phyloP scores from a whole-genome alignment of 345 rosid genomes.

The Populus pruinosa region DNA sequence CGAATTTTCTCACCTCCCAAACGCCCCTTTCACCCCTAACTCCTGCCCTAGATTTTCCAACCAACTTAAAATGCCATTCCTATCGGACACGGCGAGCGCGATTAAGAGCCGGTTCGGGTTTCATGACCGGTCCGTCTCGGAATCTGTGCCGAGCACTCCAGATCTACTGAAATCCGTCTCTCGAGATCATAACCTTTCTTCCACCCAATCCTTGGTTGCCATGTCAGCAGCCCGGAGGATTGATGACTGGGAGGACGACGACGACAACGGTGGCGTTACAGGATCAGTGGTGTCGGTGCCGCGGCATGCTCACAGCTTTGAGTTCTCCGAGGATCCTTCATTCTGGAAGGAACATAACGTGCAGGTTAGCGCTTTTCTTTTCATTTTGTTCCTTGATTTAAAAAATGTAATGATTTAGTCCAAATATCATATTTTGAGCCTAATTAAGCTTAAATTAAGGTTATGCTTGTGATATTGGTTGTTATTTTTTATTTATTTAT shows the following conservation, averaged over 20 bases:
- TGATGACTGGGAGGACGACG: constrained; percentile 44
- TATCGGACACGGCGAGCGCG: constrained; percentile 78
- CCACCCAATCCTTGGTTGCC: constrained; percentile 21
- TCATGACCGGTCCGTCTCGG: constrained; percentile 52
- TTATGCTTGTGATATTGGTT: too few species aligned
- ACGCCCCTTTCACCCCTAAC: neutral
- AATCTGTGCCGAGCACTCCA: constrained; percentile 43
- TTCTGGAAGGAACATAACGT: constrained; percentile 97
- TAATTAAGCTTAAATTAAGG: neutral
- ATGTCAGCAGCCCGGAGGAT: constrained; percentile 38
- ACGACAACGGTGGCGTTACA: constrained; percentile 12
- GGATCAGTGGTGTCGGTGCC: constrained; percentile 22
- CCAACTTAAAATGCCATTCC: constrained; percentile 55
- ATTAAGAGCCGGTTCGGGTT: constrained; percentile 85
- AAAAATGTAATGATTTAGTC: neutral
- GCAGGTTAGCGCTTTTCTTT: constrained; percentile 44
- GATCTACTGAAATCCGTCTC: constrained; percentile 47
- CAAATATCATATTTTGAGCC: neutral
- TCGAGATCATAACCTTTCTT: constrained; percentile 27
- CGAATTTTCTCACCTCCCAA: neutral
- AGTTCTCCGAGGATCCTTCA: constrained; percentile 79
- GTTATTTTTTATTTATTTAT: too few species aligned
- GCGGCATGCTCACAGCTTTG: constrained; percentile 52
- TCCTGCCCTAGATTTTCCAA: neutral
- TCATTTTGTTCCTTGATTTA: neutral